Evolutionary conservation across 768 basidiomycete genomes (phyloP), one percentile per base, ranked within the genome.

Genomic region (Mycena venus): DNA sequence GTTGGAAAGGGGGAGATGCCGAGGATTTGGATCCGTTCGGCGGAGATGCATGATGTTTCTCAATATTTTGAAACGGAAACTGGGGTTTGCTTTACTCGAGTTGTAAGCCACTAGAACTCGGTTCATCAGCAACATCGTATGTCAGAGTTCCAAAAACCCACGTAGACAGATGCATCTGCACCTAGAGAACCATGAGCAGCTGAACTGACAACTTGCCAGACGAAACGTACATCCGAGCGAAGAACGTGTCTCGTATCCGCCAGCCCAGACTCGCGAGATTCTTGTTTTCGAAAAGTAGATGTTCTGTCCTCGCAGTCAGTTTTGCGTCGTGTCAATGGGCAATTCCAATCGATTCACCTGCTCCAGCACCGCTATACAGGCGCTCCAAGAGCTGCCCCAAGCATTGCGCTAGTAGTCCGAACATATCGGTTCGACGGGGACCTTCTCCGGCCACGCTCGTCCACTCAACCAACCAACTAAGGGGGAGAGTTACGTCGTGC

Each of bases 401-500:
- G 9, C 25, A 68, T 9, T 59, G 29, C 32, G 81, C 72, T 2
- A 84, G 71, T 1, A 65, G 27, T 15, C 60, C 63, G 25, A 74
- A 75, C 0, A 61, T 56, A 58, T 75, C 61, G 76, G 34, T 21
- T 47, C 71, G 47, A n/a, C 9, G n/a, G 44, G 71, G 38, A 5
- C 75, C 72, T 65, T 64, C 62, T 47, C 70, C 36, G 3, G 17
- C 49, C 29, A 64, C 78, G 72, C 71, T 65, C 80, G 63, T 78
- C 75, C 75, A 76, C 21, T 73, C 70, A 19, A 82, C 38, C 23
- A 91, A 77, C 91, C 91, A 93, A 63, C 85, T 88, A 2, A 86
- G 86, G 0, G 92, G 92, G 38, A 93, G 83, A 6, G 87, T 86
- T 31, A 90, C 75, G 19, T 84, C 83, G 77, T 92, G 88, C 0